A percentile compares a stretch with the other conserved stretches of the same genome.
Conservation (phyloP, 1,139 yeast genomes). For the Lodderomyces beijingensis region DNA sequence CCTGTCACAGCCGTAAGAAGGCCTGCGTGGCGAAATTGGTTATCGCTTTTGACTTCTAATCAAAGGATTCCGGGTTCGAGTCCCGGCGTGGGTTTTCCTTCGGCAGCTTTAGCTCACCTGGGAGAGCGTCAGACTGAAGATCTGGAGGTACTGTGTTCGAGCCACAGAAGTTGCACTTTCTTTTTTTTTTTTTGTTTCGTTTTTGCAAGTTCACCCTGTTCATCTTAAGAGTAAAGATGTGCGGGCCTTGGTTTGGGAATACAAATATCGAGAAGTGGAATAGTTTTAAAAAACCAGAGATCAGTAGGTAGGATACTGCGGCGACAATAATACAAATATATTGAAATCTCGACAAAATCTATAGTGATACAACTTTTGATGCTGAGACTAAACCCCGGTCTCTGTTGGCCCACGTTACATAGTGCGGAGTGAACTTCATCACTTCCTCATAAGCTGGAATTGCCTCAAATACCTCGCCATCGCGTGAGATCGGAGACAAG, state of each 20-base stretch:
- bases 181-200: no score
- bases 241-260: no score
- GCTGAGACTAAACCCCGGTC: constrained; percentile 65
- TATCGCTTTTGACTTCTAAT: constrained; percentile 11
- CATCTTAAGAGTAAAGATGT: no score
- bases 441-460: constrained; percentile 72
- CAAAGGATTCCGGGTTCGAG: constrained; percentile 12
- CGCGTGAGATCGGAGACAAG: constrained; percentile 25
- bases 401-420: constrained; percentile 60
- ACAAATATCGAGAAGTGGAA: no score
- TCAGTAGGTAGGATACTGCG: no score
- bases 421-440: constrained; percentile 58
- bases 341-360: no score
- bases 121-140: constrained; percentile 57
- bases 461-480: constrained; percentile 32
- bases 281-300: no score
- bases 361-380: constrained; percentile 20
- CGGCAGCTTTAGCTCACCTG: constrained; percentile 49
- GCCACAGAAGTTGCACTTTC: constrained; percentile 45
- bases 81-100: constrained; percentile 10
- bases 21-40: constrained; percentile 12
- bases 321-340: no score
- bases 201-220: no score
- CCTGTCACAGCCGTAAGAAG: no score
- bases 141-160: constrained; percentile 57